Conservation (phyloP, 2,329 filamentous ascomycete species). For the Clonostachys sp. region DNA sequence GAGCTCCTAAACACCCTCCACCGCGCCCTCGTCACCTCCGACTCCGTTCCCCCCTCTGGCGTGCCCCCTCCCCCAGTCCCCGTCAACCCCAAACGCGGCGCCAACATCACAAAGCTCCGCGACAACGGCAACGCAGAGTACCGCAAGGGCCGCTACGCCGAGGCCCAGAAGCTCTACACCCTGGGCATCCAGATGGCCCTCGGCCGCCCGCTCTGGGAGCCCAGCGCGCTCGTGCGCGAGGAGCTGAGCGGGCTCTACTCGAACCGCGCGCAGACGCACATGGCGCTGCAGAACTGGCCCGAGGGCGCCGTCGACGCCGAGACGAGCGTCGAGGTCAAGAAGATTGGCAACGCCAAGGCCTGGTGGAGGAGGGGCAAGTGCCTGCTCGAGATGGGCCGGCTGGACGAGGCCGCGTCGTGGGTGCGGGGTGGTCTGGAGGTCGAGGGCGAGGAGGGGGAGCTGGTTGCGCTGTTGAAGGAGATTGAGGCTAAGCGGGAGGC, state of each 20-base stretch:
- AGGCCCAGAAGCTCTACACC: slow-evolving; percentile 77
- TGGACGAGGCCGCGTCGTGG: slow-evolving; percentile 79
- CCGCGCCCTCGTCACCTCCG: slow-evolving; percentile 59
- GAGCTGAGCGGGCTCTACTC: slow-evolving; percentile 76
- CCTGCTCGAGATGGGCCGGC: slow-evolving; percentile 82
- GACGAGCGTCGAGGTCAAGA: slow-evolving; percentile 81
- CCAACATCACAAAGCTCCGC: slow-evolving; percentile 84
- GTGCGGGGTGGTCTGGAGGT: slow-evolving; percentile 74
- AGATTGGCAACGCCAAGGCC: slow-evolving; percentile 83
- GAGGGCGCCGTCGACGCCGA: slow-evolving; percentile 87
- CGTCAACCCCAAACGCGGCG: slow-evolving; percentile 87
- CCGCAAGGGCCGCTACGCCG: slow-evolving; percentile 69
- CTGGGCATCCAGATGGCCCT: slow-evolving; percentile 90
- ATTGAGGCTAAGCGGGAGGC: slow-evolving; percentile 40
- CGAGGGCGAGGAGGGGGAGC: slow-evolving; percentile 65
- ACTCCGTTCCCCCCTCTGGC: slow-evolving; percentile 49
- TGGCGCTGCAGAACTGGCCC: slow-evolving; percentile 76
- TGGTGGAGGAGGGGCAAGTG: slow-evolving; percentile 90
- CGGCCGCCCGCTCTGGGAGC: slow-evolving; percentile 81
- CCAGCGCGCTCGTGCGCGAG: slow-evolving; percentile 75
- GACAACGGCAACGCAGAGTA: slow-evolving; percentile 81
- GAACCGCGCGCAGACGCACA: slow-evolving; percentile 87
- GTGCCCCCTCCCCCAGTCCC: slow-evolving; percentile 83
- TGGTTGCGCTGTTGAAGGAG: slow-evolving; percentile 61
- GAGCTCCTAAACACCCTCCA: slow-evolving; percentile 74